These are phyloP conservation scores for Lasiosphaeria ovina DNA, from an alignment of 495 filamentous ascomycete genomes.

Conservation along the genomic window DNA sequence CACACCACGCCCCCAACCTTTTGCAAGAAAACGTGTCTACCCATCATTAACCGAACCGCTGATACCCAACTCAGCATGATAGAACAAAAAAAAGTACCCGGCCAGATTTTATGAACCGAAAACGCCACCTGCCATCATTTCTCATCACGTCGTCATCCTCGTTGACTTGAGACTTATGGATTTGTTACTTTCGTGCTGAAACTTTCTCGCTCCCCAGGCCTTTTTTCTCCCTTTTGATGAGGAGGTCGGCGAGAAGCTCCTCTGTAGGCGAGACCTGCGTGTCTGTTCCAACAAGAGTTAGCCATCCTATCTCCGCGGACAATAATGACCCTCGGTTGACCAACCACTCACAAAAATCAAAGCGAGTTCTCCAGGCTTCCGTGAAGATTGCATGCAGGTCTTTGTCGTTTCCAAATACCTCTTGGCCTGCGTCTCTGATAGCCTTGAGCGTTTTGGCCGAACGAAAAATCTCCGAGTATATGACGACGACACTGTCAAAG, in stretches of 20 bases:
- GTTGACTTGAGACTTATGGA: not conserved
- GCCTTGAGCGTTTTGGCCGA: constrained; percentile 16
- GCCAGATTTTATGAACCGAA: too few species aligned
- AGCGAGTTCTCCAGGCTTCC: constrained; percentile 12
- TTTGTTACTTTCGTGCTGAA: not conserved
- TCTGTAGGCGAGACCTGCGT: constrained; percentile 12
- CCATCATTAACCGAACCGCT: not conserved
- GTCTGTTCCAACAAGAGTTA: constrained; percentile 2
- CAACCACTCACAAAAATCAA: constrained; percentile 24
- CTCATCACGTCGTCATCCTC: not conserved
- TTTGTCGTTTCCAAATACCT: constrained; percentile 13
- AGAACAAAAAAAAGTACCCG: too few species aligned
- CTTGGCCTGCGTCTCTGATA: constrained; percentile 12
- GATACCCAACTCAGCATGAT: too few species aligned
- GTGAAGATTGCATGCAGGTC: constrained; percentile 11
- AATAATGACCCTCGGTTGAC: not conserved
- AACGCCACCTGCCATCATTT: too few species aligned
- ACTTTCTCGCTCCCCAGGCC: constrained; percentile 1
- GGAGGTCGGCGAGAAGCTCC: constrained; percentile 13
- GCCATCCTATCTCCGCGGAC: constrained; percentile 4
- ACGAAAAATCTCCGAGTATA: constrained; percentile 23
- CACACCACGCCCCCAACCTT: not conserved
- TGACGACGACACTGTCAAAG: constrained; percentile 20
- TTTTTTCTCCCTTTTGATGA: constrained; percentile 14
- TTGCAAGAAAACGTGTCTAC: not conserved